Conservation (phyloP, 345 rosid species). For the Eucalyptus cloeziana region DNA sequence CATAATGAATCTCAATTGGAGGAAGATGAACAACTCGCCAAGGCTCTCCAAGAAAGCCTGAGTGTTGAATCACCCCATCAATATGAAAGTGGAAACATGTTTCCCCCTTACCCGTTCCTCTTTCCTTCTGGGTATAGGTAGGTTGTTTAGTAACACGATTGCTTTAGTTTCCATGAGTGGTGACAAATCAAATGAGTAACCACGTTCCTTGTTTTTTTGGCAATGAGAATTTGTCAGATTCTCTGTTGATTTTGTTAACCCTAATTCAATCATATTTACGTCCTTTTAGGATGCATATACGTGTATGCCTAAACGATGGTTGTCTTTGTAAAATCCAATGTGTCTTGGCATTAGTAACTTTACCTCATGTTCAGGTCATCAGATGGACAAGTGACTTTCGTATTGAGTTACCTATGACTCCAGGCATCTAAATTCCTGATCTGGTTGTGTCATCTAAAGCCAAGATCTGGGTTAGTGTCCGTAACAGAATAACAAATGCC, state of each 20-base stretch:
- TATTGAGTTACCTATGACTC: background rate
- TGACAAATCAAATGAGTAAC: background rate
- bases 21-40: slow-evolving; percentile 87
- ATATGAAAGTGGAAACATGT: slow-evolving; percentile 22
- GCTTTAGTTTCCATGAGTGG: background rate
- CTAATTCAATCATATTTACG: background rate
- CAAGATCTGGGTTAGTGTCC: background rate
- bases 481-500: background rate
- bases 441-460: background rate
- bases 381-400: background rate
- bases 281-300: background rate
- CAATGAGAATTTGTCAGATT: background rate
- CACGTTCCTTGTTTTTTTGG: background rate
- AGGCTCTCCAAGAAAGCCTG: slow-evolving; percentile 85
- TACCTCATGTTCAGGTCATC: background rate
- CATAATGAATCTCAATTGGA: slow-evolving; percentile 44
- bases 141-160: background rate
- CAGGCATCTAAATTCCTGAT: background rate
- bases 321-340: background rate
- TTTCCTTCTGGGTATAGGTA: slow-evolving; percentile 60
- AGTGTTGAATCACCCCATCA: slow-evolving; percentile 42
- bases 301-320: background rate
- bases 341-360: background rate
- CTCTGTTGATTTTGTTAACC: background rate
- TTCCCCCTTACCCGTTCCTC: slow-evolving; percentile 46